These are phyloP conservation scores for Waltiozyma sp. DNA, from an alignment of 1,139 yeast genomes.

Conservation along the genomic window DNA sequence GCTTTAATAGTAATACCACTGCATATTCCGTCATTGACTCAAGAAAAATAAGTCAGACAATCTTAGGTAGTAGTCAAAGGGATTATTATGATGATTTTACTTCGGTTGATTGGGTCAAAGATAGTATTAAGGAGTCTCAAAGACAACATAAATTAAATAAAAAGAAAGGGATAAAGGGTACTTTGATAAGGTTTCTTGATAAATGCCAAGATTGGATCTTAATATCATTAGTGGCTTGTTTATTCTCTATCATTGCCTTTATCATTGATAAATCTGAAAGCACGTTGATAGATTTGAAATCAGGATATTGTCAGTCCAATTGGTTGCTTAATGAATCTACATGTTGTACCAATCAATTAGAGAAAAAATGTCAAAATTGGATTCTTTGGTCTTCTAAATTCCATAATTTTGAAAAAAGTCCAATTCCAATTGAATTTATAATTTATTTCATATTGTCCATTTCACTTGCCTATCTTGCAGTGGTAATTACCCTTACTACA, in stretches of 20 bases:
- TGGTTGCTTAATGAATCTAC: constrained; percentile 36
- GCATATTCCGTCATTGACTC: neutral
- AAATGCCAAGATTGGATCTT: constrained; percentile 38
- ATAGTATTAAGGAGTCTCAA: constrained; percentile 36
- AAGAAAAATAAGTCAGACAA: neutral
- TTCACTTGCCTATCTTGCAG: constrained; percentile 34
- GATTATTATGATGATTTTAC: constrained; percentile 52
- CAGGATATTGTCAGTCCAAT: constrained; percentile 40
- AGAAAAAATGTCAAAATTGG: constrained; percentile 30
- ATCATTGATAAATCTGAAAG: constrained; percentile 41
- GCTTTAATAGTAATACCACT: neutral
- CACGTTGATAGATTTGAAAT: constrained; percentile 40
- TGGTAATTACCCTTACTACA: constrained; percentile 37
- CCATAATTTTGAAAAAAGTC: neutral
- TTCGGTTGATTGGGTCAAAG: constrained; percentile 59
- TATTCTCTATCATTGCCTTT: constrained; percentile 41
- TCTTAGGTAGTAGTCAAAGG: constrained; percentile 10
- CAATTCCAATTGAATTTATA: constrained; percentile 22
- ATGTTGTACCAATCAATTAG: constrained; percentile 27
- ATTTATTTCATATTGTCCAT: constrained; percentile 34
- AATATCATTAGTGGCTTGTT: constrained; percentile 36
- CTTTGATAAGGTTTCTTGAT: constrained; percentile 21
- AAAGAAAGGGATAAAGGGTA: constrained; percentile 26
- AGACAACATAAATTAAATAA: constrained; percentile 31
- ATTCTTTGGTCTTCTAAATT: constrained; percentile 27